phyloP scores from a whole-genome alignment of 108 stramenopile species.

The Aurantiochytrium sp. region DNA sequence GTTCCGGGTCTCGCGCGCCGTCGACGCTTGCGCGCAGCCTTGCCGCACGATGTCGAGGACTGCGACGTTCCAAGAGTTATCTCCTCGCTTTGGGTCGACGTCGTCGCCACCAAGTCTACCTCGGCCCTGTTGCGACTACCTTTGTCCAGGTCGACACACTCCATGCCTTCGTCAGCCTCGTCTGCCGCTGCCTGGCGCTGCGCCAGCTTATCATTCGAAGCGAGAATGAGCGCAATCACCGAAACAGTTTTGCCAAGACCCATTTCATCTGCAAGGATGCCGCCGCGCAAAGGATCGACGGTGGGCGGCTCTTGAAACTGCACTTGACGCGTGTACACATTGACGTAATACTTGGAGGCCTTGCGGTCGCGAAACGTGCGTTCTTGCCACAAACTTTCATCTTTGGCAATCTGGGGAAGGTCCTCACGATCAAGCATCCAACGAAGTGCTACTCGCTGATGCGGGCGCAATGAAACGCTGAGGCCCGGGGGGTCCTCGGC shows the following conservation, averaged over 20 bases:
- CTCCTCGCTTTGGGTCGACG: no score
- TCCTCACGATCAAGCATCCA: conserved; percentile 12
- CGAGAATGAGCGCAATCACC: conserved; percentile 33
- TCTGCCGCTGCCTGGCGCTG: no score
- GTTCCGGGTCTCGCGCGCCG: background rate
- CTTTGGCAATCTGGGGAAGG: background rate
- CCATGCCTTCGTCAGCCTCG: background rate
- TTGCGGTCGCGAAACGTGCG: background rate
- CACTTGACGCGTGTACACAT: background rate
- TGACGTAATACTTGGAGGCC: background rate
- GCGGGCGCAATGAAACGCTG: background rate
- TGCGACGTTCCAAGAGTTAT: no score
- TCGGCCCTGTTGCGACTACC: no score
- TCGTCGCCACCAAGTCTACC: no score
- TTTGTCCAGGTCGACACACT: background rate
- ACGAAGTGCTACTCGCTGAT: background rate
- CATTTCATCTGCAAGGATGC: conserved; percentile 54
- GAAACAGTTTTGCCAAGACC: conserved; percentile 61
- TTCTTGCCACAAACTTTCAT: background rate
- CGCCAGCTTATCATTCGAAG: background rate
- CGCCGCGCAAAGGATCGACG: background rate
- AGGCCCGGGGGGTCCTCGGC: background rate
- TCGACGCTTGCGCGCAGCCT: no score
- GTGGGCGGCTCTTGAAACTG: background rate
- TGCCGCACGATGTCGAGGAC: no score